Conservation (phyloP, 2,329 filamentous ascomycete genomes). For the Fusarium sp. region DNA sequence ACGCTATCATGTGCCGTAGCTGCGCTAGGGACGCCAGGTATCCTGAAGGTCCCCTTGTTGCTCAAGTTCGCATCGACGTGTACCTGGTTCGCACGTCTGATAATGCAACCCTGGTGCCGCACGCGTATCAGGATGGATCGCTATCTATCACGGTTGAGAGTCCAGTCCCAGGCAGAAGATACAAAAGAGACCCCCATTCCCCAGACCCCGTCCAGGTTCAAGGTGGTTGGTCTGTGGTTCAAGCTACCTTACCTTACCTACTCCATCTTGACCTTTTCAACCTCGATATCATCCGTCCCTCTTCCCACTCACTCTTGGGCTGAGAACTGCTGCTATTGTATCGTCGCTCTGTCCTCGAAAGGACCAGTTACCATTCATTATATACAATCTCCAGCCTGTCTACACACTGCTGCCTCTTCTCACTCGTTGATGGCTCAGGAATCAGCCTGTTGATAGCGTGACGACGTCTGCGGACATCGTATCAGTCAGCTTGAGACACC, state of each 20-base stretch:
- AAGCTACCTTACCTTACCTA: not conserved
- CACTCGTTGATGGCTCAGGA: slow-evolving; percentile 16
- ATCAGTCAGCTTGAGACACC: slow-evolving; percentile 38
- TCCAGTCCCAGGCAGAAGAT: slow-evolving; percentile 24
- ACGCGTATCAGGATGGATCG: slow-evolving; percentile 28
- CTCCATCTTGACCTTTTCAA: slow-evolving; percentile 4
- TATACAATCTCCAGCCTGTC: slow-evolving; percentile 11
- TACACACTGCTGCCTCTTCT: not conserved
- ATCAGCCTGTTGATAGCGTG: slow-evolving; percentile 30
- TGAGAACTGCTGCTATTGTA: slow-evolving; percentile 8
- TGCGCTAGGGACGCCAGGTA: slow-evolving; percentile 31
- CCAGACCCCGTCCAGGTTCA: slow-evolving; percentile 18
- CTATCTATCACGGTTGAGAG: slow-evolving; percentile 8
- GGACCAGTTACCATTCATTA: slow-evolving; percentile 14
- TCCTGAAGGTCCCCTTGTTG: slow-evolving; percentile 27
- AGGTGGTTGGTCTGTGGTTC: slow-evolving; percentile 25
- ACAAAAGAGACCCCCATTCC: slow-evolving; percentile 34
- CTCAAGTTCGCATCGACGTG: slow-evolving; percentile 28
- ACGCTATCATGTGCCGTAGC: slow-evolving; percentile 28
- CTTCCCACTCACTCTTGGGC: slow-evolving; percentile 16
- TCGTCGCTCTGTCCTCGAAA: slow-evolving; percentile 8
- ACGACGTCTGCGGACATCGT: slow-evolving; percentile 40
- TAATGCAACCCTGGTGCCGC: slow-evolving; percentile 37
- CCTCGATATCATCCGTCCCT: not conserved
- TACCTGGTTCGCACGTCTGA: slow-evolving; percentile 36